Base-by-base conservation (phyloP, 2,329 filamentous ascomycete species). In the Venturia nashicola region DNA sequence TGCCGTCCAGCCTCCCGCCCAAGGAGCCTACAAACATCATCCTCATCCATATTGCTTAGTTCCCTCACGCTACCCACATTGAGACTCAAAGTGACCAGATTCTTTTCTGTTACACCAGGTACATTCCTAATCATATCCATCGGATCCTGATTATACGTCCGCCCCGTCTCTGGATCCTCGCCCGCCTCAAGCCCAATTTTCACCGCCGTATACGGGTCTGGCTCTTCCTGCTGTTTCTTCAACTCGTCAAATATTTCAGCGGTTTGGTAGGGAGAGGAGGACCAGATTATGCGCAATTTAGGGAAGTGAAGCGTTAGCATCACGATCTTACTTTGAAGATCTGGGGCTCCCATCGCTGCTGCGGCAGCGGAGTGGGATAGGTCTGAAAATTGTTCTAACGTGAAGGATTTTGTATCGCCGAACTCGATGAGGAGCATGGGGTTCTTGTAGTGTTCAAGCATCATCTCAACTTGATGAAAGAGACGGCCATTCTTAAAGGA, bases 391-490 rank as follows among this genome's bases (percentile, higher is more conserved):
- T 79, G 79, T 62, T 81, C 94, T 18, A 99, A 86, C 0, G 92
- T 97, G 75, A 99, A 99, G 4, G 90, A 93, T 74, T 96, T 97
- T 78, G 96, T 93, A 72, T 96, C 89, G 73, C 97, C 92, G 74
- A 99, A 99, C 75, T 99, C 94, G 71, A 99, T 97, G 55, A 99
- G 84, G 7, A 99, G 85, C 84, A 97, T 90, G 0, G 91, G 88
- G 68, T 77, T 86, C 71, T 88, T 88, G 83, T 99, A 99, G 77
- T 97, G 87, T 73, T 90, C 86, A 65, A 95, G 88, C 93, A 99
- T 97, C 59, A 89, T 86, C 76, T 97, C 93, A 48, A 89, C 88
- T 78, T 99, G 94, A 69, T 85, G 90, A 78, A 91, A 99, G 16
- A 99, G 82, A 1, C 94, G 87, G 14, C 94, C 94, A 73, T 96